Evolutionary conservation across 768 basidiomycete genomes (phyloP).

Genomic region (Russula abietina): DNA sequence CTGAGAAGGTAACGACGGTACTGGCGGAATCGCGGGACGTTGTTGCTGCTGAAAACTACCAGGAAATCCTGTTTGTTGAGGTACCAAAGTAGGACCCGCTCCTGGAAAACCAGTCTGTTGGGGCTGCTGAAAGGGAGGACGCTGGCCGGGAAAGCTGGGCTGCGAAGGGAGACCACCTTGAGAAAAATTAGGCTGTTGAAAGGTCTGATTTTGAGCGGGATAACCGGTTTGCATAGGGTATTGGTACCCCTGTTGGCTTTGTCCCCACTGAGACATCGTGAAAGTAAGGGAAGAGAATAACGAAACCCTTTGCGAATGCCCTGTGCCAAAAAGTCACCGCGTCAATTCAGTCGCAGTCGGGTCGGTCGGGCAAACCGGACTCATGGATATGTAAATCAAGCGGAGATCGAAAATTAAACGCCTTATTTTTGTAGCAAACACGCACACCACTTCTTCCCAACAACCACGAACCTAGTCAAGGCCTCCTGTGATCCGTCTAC

Average conservation of each 20-base stretch:
- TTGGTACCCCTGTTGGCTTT: slow-evolving; percentile 61
- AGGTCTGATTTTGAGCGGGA: slow-evolving; percentile 42
- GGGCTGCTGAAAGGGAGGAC: slow-evolving; percentile 47
- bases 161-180: slow-evolving; percentile 50
- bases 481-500: slow-evolving; percentile 40
- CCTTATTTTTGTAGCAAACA: not conserved
- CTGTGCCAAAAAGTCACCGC: not conserved
- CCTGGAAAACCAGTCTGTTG: slow-evolving; percentile 53
- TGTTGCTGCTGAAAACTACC: slow-evolving; percentile 34
- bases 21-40: slow-evolving; percentile 31
- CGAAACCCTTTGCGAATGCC: not conserved
- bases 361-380: too few relatives aligned
- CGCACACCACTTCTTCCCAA: not conserved
- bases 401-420: slow-evolving; percentile 5
- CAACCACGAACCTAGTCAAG: slow-evolving; percentile 67
- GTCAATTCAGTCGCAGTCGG: not conserved
- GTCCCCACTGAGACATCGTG: slow-evolving; percentile 74
- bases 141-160: slow-evolving; percentile 42
- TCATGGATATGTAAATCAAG: slow-evolving; percentile 5
- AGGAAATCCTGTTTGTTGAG: slow-evolving; percentile 53
- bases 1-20: slow-evolving; percentile 23
- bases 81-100: slow-evolving; percentile 32
- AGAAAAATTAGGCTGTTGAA: slow-evolving; percentile 38
- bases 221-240: slow-evolving; percentile 72
- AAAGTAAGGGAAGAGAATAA: not conserved